Percentiles rank a stretch among this genome's conserved stretches.
Conservation (phyloP, 164 flowering plant species). For the Hamamelis virginiana region DNA sequence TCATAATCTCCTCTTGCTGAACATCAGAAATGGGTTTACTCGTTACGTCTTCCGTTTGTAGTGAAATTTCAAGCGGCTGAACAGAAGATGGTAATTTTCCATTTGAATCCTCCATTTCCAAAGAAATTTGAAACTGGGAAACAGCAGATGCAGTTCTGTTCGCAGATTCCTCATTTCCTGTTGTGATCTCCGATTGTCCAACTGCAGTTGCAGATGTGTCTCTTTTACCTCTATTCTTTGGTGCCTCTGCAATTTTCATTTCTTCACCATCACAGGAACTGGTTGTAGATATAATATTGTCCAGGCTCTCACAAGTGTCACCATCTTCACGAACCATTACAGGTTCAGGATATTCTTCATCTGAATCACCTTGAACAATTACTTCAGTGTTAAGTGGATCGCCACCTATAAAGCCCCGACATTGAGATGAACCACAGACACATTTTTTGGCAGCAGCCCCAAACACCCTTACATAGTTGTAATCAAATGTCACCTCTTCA, state of each 20-base stretch:
- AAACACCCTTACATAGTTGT: conserved; percentile 93
- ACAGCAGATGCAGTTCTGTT: conserved; percentile 16
- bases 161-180: conserved; percentile 14
- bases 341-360: conserved; percentile 88
- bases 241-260: conserved; percentile 18
- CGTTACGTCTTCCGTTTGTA: conserved; percentile 19
- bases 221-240: conserved; percentile 7
- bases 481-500: conserved; percentile 95
- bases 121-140: conserved; percentile 16
- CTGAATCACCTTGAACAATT: conserved; percentile 89
- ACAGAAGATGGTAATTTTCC: conserved; percentile 15
- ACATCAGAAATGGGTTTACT: conserved; percentile 16
- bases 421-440: conserved; percentile 75
- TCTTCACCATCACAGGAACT: conserved; percentile 15
- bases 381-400: conserved; percentile 69
- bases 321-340: conserved; percentile 57
- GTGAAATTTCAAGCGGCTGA: conserved; percentile 18
- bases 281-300: conserved; percentile 7
- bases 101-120: conserved; percentile 18
- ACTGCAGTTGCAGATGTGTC: conserved; percentile 14
- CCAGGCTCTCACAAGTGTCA: conserved; percentile 20
- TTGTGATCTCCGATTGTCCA: conserved; percentile 9
- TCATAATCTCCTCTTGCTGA: conserved; percentile 21
- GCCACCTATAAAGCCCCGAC: conserved; percentile 95
- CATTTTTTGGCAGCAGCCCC: conserved; percentile 99